Conservation (phyloP, 1,284 basidiomycete species). For the Ceratobasidium sp. region DNA sequence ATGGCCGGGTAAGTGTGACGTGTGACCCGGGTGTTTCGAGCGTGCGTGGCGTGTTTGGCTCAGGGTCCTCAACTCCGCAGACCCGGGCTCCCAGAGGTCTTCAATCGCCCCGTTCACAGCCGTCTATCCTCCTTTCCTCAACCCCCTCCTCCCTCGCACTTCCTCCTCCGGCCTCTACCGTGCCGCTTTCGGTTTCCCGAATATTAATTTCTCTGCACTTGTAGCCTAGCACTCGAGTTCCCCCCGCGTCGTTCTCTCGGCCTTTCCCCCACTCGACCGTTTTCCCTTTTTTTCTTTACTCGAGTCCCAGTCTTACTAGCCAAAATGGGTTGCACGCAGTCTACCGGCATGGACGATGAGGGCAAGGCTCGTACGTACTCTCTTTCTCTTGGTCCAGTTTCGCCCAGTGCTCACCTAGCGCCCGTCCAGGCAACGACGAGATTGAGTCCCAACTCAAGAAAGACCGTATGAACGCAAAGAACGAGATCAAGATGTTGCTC, state of each 20-base stretch:
- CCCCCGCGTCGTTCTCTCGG: neutral
- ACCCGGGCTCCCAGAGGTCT: slow-evolving; percentile 25
- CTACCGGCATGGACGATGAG: slow-evolving; percentile 72
- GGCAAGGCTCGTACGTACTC: slow-evolving; percentile 79
- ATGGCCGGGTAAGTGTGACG: slow-evolving; percentile 19
- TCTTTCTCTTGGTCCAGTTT: too few relatives aligned
- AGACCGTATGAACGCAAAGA: slow-evolving; percentile 90
- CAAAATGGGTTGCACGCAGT: slow-evolving; percentile 78
- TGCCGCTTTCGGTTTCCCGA: neutral
- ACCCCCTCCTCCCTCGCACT: slow-evolving; percentile 23
- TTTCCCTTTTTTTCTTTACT: slow-evolving; percentile 10
- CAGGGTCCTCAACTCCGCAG: slow-evolving; percentile 1
- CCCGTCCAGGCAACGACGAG: slow-evolving; percentile 80
- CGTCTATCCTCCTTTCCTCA: slow-evolving; percentile 20
- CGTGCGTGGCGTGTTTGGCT: neutral
- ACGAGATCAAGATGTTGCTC: slow-evolving; percentile 93
- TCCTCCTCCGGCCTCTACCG: slow-evolving; percentile 9
- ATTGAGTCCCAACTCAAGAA: slow-evolving; percentile 95
- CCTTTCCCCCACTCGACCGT: neutral
- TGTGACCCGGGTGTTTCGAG: slow-evolving; percentile 21
- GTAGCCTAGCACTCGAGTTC: slow-evolving; percentile 35
- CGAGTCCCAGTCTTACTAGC: slow-evolving; percentile 15
- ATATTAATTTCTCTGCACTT: slow-evolving; percentile 19
- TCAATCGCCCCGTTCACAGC: slow-evolving; percentile 3
- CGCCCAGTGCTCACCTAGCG: neutral